phyloP scores from a whole-genome alignment of 2,329 filamentous ascomycete genomes.

The Rutstroemia sp. region DNA sequence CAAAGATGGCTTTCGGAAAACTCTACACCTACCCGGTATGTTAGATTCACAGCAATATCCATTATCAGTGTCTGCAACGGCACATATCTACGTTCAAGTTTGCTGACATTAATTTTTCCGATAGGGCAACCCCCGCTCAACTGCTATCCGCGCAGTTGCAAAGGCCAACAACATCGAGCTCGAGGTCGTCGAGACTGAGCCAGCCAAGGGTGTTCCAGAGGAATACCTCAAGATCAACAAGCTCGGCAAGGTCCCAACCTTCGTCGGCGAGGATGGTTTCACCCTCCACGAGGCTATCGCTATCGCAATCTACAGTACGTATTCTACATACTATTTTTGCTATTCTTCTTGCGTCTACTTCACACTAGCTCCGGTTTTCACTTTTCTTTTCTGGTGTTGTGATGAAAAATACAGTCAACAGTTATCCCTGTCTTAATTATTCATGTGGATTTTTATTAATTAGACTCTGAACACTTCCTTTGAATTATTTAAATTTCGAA shows the following conservation, averaged over 20 bases:
- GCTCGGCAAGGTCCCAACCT: constrained; percentile 87
- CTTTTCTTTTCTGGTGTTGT: constrained; percentile 26
- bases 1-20: constrained; percentile 89
- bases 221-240: constrained; percentile 84
- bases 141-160: constrained; percentile 82
- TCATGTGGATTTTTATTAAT: constrained; percentile 69
- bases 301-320: constrained; percentile 96
- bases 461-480: constrained; percentile 67
- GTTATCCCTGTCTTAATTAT: constrained; percentile 99
- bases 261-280: constrained; percentile 88
- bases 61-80: neutral
- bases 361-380: too few species aligned
- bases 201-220: constrained; percentile 53
- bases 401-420: constrained; percentile 58
- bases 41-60: neutral
- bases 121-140: constrained; percentile 84
- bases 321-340: constrained; percentile 1
- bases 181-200: constrained; percentile 69
- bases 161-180: constrained; percentile 96
- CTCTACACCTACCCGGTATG: constrained; percentile 80
- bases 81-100: neutral
- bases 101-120: constrained; percentile 17
- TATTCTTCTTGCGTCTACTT: too few species aligned
- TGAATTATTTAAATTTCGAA: constrained; percentile 10
- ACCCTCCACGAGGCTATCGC: constrained; percentile 83